phyloP scores from a whole-genome alignment of 345 rosid genomes.

The Bruguiera sexangula region DNA sequence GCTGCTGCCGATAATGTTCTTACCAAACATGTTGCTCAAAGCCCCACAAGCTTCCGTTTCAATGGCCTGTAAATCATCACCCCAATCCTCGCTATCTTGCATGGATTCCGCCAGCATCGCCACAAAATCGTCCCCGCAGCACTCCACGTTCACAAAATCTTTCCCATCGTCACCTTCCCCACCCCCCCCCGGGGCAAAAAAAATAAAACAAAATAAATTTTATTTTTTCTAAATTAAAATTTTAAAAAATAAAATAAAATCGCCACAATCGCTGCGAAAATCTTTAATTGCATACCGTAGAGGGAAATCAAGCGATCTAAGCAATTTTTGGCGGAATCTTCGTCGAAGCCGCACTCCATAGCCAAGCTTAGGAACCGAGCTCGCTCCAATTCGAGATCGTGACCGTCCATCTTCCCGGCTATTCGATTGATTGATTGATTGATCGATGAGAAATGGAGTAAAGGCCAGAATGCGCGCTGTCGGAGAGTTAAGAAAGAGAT shows the following conservation, averaged over 20 bases:
- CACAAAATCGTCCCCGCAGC: constrained; percentile 83
- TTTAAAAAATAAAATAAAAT: no score
- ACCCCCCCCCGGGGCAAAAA: no score
- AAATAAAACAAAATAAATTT: no score
- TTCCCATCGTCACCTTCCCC: constrained; percentile 68
- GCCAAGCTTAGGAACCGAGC: constrained; percentile 67
- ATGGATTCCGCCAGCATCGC: constrained; percentile 73
- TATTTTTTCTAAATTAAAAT: no score
- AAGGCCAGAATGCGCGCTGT: no score
- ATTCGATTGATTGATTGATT: no score
- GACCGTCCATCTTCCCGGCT: constrained; percentile 26
- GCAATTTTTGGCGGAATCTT: constrained; percentile 54
- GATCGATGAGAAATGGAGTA: no score
- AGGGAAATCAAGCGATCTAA: constrained; percentile 67
- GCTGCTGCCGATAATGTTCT: constrained; percentile 17
- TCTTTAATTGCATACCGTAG: constrained; percentile 56
- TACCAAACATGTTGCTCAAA: constrained; percentile 50
- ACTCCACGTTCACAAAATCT: constrained; percentile 76
- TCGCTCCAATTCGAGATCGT: constrained; percentile 60
- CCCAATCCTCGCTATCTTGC: constrained; percentile 80
- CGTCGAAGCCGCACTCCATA: constrained; percentile 62
- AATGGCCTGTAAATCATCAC: constrained; percentile 57
- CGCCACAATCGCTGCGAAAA: no score
- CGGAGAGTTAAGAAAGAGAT: no score
- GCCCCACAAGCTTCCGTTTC: constrained; percentile 81